Conservation (phyloP, 768 basidiomycete species). For the Lactarius evosmus region DNA sequence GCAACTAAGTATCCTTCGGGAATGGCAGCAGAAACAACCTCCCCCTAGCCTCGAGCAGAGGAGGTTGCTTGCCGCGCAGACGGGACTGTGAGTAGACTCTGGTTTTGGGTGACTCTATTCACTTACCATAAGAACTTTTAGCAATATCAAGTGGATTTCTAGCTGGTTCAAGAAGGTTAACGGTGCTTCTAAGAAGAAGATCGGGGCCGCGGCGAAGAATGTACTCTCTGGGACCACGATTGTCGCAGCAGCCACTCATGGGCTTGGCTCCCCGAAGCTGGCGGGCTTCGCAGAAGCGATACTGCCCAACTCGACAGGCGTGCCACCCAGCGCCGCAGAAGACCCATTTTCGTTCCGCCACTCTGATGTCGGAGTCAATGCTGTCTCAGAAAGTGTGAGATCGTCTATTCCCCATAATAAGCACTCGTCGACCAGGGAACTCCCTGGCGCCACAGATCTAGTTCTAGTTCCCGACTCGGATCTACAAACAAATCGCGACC, state of each 20-base stretch:
- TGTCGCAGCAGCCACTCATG: not conserved
- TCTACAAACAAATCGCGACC: not conserved
- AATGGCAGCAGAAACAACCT: constrained; percentile 14
- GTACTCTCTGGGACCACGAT: not conserved
- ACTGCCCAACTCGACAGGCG: not conserved
- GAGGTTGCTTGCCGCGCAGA: constrained; percentile 17
- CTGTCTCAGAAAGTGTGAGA: not conserved
- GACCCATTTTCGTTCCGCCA: not conserved
- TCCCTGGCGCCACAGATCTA: not conserved
- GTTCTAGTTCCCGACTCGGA: not conserved
- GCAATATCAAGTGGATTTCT: constrained; percentile 25
- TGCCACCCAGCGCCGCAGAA: not conserved
- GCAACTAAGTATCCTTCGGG: constrained; percentile 21
- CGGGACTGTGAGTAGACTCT: constrained; percentile 22
- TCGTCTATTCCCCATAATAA: not conserved
- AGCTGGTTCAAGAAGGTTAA: constrained; percentile 23
- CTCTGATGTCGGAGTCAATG: not conserved
- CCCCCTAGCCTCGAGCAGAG: constrained; percentile 19
- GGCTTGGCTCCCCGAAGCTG: not conserved
- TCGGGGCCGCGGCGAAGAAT: not conserved
- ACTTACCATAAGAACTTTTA: not conserved
- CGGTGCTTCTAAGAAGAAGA: constrained; percentile 9
- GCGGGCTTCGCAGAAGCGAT: not conserved
- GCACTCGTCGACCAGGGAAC: not conserved
- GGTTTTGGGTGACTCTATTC: not conserved